Base-by-base conservation (phyloP, 768 basidiomycete species). In the Phylloporus sp. region DNA sequence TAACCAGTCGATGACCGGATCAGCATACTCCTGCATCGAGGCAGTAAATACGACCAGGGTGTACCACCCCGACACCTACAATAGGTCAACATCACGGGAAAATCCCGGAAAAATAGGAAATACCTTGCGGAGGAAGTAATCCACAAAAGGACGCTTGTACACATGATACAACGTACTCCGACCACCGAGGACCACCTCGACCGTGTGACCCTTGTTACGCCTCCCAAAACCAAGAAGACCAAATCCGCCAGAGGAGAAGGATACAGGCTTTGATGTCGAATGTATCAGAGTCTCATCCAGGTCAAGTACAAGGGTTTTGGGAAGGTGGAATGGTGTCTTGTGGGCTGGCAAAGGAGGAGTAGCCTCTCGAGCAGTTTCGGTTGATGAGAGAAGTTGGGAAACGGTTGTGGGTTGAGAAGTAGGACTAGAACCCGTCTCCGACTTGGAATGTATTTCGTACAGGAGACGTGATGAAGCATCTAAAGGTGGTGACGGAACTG, bases 1-100 rank as follows among this genome's bases (percentile, higher is more conserved):
- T 48, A 99, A 74, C 97, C 97, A 99, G 72, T 99, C 97, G 59
- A 99, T 99, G 26, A 99, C 95, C 0, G 97, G 97, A 74, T 99
- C 97, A 55, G 97, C 97, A 68, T 99, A 99, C 71, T 99, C 97
- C 64, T 94, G 89, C 91, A 99, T 92, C 9, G 95, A 97, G 7
- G 97, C 97, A 28, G 97, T 99, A 72, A 95, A 99, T 57, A 99
- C 93, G 47, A 99, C 94, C 53, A 99, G 81, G 2, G 95, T 98
- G 72, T 99, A 99, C 97, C 97, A 99, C 23, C 86, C 79, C 27
- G 97, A 95, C 35, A 97, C 95, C 95, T 98, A 60, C n/a, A 38
- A 52, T 27, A 42, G 22, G 45, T 65, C 42, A 55, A 47, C 28
- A 45, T 39, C 22, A 42, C 24, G 13, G 42, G 7, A 52, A 15